Evolutionary conservation across 306 rosid species (phyloP).

Genomic region (Crotalaria pallida): DNA sequence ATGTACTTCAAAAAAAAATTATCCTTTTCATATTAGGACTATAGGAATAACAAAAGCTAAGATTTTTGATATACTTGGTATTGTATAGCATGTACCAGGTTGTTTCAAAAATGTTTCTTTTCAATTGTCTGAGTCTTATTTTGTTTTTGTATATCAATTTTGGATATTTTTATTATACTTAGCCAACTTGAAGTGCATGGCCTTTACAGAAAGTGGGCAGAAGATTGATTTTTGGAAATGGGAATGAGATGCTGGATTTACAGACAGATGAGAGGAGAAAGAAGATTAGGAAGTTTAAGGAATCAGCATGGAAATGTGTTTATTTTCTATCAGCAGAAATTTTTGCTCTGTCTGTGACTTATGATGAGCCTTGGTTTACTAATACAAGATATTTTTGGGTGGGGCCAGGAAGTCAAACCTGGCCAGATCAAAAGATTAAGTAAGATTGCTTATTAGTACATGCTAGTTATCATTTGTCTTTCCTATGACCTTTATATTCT

Average conservation of each 20-base stretch:
- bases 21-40: background rate
- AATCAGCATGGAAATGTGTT: conserved; percentile 92
- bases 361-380: conserved; percentile 82
- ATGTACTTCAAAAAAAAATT: too few relatives aligned
- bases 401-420: conserved; percentile 89
- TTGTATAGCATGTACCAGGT: background rate
- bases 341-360: conserved; percentile 66
- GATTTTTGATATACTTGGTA: background rate
- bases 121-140: background rate
- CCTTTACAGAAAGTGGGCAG: conserved; percentile 59
- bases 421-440: conserved; percentile 94
- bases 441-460: conserved; percentile 33
- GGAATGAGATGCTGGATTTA: conserved; percentile 38
- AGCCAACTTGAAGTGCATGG: conserved; percentile 24
- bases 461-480: conserved; percentile 3
- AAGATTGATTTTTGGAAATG: conserved; percentile 68
- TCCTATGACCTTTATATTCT: background rate
- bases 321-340: conserved; percentile 85
- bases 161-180: conserved; percentile 7
- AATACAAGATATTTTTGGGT: conserved; percentile 72
- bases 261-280: conserved; percentile 45
- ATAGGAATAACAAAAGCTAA: background rate
- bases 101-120: background rate
- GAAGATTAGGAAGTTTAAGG: conserved; percentile 85
- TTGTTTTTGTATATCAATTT: background rate